Base-by-base conservation (phyloP, 2,329 filamentous ascomycete genomes). In the Trichoderma koningii region DNA sequence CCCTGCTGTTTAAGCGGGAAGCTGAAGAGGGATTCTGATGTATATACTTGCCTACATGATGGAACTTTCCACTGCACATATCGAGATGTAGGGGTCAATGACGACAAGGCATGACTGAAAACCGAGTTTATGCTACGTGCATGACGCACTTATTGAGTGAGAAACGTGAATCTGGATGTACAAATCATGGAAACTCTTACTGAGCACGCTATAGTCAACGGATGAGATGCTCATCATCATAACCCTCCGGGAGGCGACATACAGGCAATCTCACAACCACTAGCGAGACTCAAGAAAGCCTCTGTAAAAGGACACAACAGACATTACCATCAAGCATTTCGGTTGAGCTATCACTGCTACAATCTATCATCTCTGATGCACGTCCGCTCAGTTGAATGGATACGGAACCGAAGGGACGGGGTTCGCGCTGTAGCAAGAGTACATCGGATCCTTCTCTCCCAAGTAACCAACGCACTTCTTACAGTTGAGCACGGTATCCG, bases 401-500 rank as follows among this genome's bases (percentile, higher is more conserved):
- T 26, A 56, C 10, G 53, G 53, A 3, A 47, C n/a, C 19, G 42
- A 59, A 14, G 55, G 55, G 17, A 34, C 15, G 7, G 42, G 55
- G 7, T 23, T 34, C 10, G 47, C 23, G 26, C 44, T 44, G 34
- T 59, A 17, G 12, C 42, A 59, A 4, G 55, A 59, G 41, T 59
- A 59, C 55, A 59, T 59, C 1, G 42, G 44, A 26, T 63, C 59
- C n/a, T 44, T 23, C 7, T 41, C 19, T 12, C 59, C 59, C 34
- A 55, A 12, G n/a, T 63, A 55, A n/a, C 59, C 59, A 15, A 62
- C 59, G 23, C 59, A 63, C 12, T 21, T 55, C 41, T 34, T 55
- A 50, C 48, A 63, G 50, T 55, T 55, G 12, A 63, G n/a, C 19
- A 55, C 41, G 3, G 50, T 55, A 28, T 75, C 68, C 0, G 80